phyloP scores from a whole-genome alignment of 2,329 filamentous ascomycete genomes.

The Cytospora mali region DNA sequence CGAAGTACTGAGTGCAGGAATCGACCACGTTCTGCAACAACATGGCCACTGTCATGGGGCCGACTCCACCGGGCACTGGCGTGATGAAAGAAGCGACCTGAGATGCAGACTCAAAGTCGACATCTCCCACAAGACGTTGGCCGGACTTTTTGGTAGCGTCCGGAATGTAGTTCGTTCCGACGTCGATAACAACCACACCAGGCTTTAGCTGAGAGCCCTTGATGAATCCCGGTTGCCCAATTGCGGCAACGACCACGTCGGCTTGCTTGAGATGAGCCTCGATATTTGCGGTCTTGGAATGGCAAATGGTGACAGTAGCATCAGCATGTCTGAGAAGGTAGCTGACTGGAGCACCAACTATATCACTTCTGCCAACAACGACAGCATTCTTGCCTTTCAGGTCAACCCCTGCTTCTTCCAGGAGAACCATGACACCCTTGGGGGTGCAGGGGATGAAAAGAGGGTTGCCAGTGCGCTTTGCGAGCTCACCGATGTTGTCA shows the following conservation, averaged over 20 bases:
- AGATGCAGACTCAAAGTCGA: conserved; percentile 83
- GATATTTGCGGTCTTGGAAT: conserved; percentile 81
- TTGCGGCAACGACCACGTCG: conserved; percentile 89
- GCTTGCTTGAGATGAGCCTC: conserved; percentile 76
- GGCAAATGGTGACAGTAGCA: conserved; percentile 94
- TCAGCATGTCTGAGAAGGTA: conserved; percentile 94
- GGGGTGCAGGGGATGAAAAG: conserved; percentile 94
- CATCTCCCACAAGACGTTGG: conserved; percentile 89
- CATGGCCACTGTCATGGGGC: conserved; percentile 99
- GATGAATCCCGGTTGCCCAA: conserved; percentile 84
- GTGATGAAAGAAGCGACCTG: conserved; percentile 92
- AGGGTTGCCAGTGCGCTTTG: conserved; percentile 89
- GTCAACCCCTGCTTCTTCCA: conserved; percentile 81
- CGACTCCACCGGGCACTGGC: conserved; percentile 93
- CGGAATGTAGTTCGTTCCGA: conserved; percentile 93
- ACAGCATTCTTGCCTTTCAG: conserved; percentile 90
- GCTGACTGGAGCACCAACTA: conserved; percentile 95
- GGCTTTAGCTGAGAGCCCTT: conserved; percentile 96
- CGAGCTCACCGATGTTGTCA: conserved; percentile 92
- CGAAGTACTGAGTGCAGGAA: conserved; percentile 78
- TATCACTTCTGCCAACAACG: conserved; percentile 92
- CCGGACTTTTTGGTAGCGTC: conserved; percentile 91
- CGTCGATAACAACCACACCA: conserved; percentile 94
- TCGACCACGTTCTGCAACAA: conserved; percentile 93
- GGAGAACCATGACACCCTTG: conserved; percentile 92